Evolutionary conservation across 306 rosid species (phyloP).

Genomic region (Psophocarpus tetragonolobus): DNA sequence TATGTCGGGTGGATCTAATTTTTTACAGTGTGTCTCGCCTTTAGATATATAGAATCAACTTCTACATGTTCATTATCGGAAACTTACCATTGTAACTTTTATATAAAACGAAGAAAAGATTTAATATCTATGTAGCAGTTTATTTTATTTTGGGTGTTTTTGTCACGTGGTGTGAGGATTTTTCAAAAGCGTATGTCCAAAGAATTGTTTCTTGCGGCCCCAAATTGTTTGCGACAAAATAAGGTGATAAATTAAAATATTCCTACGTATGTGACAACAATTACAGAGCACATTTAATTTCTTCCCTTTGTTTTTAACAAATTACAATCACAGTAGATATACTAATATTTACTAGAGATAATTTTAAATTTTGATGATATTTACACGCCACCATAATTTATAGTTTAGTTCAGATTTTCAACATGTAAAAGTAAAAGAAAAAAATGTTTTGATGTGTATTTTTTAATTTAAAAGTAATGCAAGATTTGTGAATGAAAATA

Average conservation of each 20-base stretch:
- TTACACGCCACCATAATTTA: not conserved
- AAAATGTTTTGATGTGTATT: not conserved
- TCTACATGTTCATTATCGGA: not conserved
- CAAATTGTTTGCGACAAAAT: not conserved
- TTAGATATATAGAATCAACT: not conserved
- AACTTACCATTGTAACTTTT: not conserved
- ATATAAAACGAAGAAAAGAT: not conserved
- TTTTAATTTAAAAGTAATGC: not conserved
- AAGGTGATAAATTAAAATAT: not conserved
- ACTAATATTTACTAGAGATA: not conserved
- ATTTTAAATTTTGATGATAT: not conserved
- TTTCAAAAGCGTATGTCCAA: not conserved
- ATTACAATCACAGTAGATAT: not conserved
- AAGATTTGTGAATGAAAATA: not conserved
- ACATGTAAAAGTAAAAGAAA: not conserved
- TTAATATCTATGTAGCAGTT: not conserved
- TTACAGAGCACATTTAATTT: not conserved
- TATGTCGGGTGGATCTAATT: not conserved
- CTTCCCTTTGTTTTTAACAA: not conserved
- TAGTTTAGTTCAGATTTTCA: not conserved
- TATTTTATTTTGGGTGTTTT: not conserved
- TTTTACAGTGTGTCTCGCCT: not conserved
- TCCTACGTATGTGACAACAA: not conserved
- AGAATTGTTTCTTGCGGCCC: not conserved
- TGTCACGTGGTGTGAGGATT: not conserved